A percentile compares a stretch with the other conserved stretches of the same genome.
Conservation (phyloP, 768 basidiomycete genomes). For the Russula emetica region DNA sequence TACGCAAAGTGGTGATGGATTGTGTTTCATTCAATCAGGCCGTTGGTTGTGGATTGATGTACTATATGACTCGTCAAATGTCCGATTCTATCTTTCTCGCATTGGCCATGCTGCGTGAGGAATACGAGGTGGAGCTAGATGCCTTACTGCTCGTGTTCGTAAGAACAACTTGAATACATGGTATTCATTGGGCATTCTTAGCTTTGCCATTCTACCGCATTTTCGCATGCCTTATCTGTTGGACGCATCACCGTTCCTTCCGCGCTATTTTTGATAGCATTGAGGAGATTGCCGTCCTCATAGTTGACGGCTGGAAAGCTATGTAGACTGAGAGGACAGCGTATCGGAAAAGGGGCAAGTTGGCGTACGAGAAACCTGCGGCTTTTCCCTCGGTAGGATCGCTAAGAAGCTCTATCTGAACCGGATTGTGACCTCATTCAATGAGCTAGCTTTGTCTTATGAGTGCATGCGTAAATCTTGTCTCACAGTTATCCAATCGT, state of each 20-base stretch:
- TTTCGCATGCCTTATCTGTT: neutral
- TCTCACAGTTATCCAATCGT: neutral
- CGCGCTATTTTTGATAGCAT: neutral
- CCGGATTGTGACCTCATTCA: neutral
- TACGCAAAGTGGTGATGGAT: conserved; percentile 58
- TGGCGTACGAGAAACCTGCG: conserved; percentile 71
- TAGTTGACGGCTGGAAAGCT: conserved; percentile 98
- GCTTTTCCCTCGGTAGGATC: conserved; percentile 90
- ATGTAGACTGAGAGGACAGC: conserved; percentile 13
- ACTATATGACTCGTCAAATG: neutral
- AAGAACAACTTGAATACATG: too few species aligned
- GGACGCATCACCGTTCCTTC: neutral
- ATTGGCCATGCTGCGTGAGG: neutral
- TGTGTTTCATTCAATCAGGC: neutral
- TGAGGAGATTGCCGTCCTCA: conserved; percentile 72
- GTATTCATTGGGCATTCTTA: too few species aligned
- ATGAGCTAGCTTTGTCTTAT: neutral
- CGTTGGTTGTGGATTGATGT: neutral
- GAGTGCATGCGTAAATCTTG: neutral
- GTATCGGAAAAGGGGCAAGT: neutral
- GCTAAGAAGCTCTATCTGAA: conserved; percentile 82
- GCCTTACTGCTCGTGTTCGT: too few species aligned
- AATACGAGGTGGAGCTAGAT: neutral
- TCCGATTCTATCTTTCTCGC: neutral
- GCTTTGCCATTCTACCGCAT: neutral